Evolutionary conservation across 495 filamentous ascomycete genomes (phyloP).

Genomic region (Elasticomyces elasticus): DNA sequence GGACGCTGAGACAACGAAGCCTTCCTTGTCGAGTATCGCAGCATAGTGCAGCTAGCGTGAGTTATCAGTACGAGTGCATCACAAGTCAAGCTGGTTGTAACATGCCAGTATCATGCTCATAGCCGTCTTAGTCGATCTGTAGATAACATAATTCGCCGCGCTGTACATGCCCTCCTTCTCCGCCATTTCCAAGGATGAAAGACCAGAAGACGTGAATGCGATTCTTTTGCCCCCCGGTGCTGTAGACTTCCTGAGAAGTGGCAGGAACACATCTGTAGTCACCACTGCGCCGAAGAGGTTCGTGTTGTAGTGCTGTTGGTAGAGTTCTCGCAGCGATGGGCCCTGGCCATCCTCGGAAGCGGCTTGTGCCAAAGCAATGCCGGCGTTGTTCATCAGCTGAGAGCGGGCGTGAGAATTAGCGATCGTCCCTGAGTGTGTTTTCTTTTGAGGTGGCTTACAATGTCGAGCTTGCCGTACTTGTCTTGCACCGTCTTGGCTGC

Average conservation of each 20-base stretch:
- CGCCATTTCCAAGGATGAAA: constrained; percentile 31
- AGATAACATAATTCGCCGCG: constrained; percentile 13
- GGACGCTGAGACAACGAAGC: constrained; percentile 9
- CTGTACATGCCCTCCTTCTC: constrained; percentile 15
- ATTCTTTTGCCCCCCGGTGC: constrained; percentile 26
- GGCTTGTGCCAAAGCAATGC: constrained; percentile 10
- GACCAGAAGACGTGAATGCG: constrained; percentile 32
- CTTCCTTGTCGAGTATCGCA: constrained; percentile 5
- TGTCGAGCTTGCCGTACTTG: constrained; percentile 25
- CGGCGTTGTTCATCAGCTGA: constrained; percentile 32
- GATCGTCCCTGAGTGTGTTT: no score
- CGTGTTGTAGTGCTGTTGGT: constrained; percentile 28
- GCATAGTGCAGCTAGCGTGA: constrained; percentile 6
- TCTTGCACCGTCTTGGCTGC: constrained; percentile 11
- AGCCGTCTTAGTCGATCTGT: constrained; percentile 38
- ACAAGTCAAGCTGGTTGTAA: background rate
- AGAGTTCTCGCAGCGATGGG: constrained; percentile 23
- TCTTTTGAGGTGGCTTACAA: no score
- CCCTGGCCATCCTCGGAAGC: constrained; percentile 30
- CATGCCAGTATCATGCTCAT: constrained; percentile 31
- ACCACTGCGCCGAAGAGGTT: constrained; percentile 34
- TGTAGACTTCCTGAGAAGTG: constrained; percentile 32
- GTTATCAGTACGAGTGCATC: background rate
- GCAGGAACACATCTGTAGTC: constrained; percentile 34
- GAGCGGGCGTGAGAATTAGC: no score